Evolutionary conservation across 768 basidiomycete species (phyloP).

Genomic region (Hebeloma cylindrosporum): DNA sequence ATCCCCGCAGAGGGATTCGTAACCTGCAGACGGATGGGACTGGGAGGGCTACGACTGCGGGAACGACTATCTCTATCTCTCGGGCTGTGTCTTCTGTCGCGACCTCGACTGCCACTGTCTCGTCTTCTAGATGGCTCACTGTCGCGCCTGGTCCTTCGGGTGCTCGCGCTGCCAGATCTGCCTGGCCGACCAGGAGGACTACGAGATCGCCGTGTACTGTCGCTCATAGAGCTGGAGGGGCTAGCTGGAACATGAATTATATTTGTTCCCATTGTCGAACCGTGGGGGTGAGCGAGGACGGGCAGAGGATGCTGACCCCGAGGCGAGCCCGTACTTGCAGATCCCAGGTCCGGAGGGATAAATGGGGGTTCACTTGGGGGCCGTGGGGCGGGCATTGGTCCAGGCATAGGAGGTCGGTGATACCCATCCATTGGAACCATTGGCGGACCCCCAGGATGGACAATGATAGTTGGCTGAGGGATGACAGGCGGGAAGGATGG

Average conservation of each 20-base stretch:
- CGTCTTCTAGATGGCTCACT: slow-evolving; percentile 8
- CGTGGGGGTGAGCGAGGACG: not conserved
- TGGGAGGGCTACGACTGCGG: slow-evolving; percentile 10
- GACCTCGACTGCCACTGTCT: slow-evolving; percentile 12
- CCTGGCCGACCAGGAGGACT: slow-evolving; percentile 6
- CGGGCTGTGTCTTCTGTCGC: slow-evolving; percentile 19
- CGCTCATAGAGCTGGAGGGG: slow-evolving; percentile 17
- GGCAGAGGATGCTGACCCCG: slow-evolving; percentile 8
- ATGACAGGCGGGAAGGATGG: slow-evolving; percentile 18
- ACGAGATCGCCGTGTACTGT: slow-evolving; percentile 9
- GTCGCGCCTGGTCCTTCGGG: slow-evolving; percentile 6
- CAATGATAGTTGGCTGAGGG: slow-evolving; percentile 16
- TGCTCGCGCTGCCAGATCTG: slow-evolving; percentile 5
- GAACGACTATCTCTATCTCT: slow-evolving; percentile 15
- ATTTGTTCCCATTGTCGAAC: slow-evolving; percentile 19
- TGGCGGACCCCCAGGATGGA: slow-evolving; percentile 10
- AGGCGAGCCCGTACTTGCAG: slow-evolving; percentile 18
- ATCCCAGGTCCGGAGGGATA: slow-evolving; percentile 20
- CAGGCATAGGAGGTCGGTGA: slow-evolving; percentile 16
- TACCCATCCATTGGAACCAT: slow-evolving; percentile 20
- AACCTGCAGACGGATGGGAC: slow-evolving; percentile 15
- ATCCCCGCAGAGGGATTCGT: slow-evolving; percentile 17
- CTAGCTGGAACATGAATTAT: slow-evolving; percentile 17
- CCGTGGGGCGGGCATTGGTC: slow-evolving; percentile 13
- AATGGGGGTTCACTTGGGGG: slow-evolving; percentile 16